Percentiles rank a stretch among this genome's conserved stretches.
These are phyloP conservation scores for Russula vinacea DNA, from an alignment of 768 basidiomycete genomes.

Conservation along the genomic window DNA sequence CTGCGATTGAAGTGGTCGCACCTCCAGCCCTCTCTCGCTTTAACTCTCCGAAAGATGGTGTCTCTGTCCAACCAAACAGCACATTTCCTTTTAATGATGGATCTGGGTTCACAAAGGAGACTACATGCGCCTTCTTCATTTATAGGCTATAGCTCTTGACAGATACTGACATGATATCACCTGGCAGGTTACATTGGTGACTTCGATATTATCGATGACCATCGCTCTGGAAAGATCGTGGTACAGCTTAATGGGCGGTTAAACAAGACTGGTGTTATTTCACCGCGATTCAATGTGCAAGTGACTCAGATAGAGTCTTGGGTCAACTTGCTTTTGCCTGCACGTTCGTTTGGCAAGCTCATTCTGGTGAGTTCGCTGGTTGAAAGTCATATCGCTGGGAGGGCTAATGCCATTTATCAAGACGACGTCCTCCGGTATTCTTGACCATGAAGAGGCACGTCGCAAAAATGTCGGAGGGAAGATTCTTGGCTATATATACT, in stretches of 20 bases:
- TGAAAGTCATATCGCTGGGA: constrained; percentile 7
- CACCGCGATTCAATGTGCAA: constrained; percentile 97
- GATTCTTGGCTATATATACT: constrained; percentile 90
- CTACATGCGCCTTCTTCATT: constrained; percentile 39
- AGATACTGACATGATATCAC: constrained; percentile 2
- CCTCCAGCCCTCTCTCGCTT: constrained; percentile 71
- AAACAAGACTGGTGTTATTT: constrained; percentile 99
- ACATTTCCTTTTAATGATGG: constrained; percentile 40
- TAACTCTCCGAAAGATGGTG: constrained; percentile 75
- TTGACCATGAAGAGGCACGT: constrained; percentile 98
- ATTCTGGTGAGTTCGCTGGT: constrained; percentile 65
- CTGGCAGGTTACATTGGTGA: constrained; percentile 90
- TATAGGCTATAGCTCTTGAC: background rate
- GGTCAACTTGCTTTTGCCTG: constrained; percentile 95
- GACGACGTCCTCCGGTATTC: constrained; percentile 97
- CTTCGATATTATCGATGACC: constrained; percentile 98
- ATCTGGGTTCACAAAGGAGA: constrained; percentile 56
- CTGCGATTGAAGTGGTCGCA: constrained; percentile 68
- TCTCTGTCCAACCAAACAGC: constrained; percentile 59
- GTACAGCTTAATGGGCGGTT: constrained; percentile 97
- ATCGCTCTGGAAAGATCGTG: constrained; percentile 97
- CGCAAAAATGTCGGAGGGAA: constrained; percentile 98
- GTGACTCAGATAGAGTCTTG: constrained; percentile 89
- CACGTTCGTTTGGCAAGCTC: constrained; percentile 94
- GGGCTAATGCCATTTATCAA: constrained; percentile 34